Base-by-base conservation (phyloP, 345 rosid species). In the Gossypioides kirkii region DNA sequence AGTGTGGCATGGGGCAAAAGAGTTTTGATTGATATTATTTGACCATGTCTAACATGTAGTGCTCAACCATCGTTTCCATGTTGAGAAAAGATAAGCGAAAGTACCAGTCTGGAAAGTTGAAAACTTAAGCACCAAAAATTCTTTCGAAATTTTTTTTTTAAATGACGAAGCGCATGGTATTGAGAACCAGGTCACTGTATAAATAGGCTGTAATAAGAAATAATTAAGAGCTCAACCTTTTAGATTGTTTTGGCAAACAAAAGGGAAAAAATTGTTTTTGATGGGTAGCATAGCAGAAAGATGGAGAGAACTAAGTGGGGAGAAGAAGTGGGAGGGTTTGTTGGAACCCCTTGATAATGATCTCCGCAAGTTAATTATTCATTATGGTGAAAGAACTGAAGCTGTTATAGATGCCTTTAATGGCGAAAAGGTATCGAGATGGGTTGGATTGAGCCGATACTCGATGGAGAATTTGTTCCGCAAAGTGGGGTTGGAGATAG, bases 241-340 rank as follows among this genome's bases (percentile, higher is more conserved):
- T 26, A 14, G 9, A 25, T 26, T 67, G 42, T 67, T 47, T 25
- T 26, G 42, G 23, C 58, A 47, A 47, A 54, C 11, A 20, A 54
- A 9, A 10, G 10, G 26, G 49, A 8, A 23, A 23, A 43, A 18
- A 18, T 9, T 54, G 59, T 54, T 20, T 10, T 63, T 46, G 20
- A 66, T 66, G 55, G 55, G 70, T 43, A 65, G 70, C 50, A 12
- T 65, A 12, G 70, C 53, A 13, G 36, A 22, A 65, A 64, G 67
- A 23, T 78, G 79, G 84, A 73, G 53, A 45, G 72, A 46, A 18
- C 60, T 77, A 8, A 82, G 77, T 49, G 81, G 79, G 0, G 77
- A n/a, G 23, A 68, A 73, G 16, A 63, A 83, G 10, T 77, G 86
- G 86, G 71, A 75, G 2, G 76, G 76, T 23, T 53, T 83, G 11